phyloP scores from a whole-genome alignment of 2,329 filamentous ascomycete genomes.

The Atkinsonella hypoxylon region DNA sequence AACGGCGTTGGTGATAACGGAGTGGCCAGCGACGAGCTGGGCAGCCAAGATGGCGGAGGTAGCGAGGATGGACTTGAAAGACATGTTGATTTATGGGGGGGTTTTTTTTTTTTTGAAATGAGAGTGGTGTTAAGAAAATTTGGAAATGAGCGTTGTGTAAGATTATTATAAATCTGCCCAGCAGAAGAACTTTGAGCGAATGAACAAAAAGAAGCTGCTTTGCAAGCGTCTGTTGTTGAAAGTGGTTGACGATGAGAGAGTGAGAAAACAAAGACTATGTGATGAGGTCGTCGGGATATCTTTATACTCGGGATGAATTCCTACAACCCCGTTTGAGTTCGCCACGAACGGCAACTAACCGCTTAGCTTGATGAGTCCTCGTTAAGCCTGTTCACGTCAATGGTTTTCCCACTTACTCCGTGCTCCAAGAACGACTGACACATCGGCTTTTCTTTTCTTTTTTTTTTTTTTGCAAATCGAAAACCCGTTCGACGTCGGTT shows the following conservation, averaged over 20 bases:
- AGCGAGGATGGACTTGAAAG: slow-evolving; percentile 21
- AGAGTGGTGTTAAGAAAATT: not conserved
- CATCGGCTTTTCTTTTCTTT: not conserved
- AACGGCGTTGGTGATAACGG: slow-evolving; percentile 44
- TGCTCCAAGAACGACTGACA: not conserved
- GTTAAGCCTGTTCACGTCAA: not conserved
- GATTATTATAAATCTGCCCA: slow-evolving; percentile 4
- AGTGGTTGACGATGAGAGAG: slow-evolving; percentile 3
- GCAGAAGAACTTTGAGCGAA: slow-evolving; percentile 4
- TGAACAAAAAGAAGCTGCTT: not conserved
- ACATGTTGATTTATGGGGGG: slow-evolving; percentile 13
- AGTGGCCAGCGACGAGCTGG: slow-evolving; percentile 47
- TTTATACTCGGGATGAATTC: slow-evolving; percentile 4
- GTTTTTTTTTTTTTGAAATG: not conserved
- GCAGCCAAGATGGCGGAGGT: slow-evolving; percentile 40
- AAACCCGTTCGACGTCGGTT: not conserved
- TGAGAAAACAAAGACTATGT: not conserved
- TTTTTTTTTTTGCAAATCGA: not conserved
- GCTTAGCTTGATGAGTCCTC: not conserved
- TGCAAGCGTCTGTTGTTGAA: not conserved
- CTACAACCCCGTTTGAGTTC: not conserved
- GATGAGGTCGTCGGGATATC: not conserved
- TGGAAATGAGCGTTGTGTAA: too few species aligned
- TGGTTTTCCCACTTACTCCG: not conserved
- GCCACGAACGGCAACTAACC: not conserved